These are phyloP conservation scores for Stachybotrys chartarum DNA, from an alignment of 2,329 filamentous ascomycete species.

Conservation along the genomic window DNA sequence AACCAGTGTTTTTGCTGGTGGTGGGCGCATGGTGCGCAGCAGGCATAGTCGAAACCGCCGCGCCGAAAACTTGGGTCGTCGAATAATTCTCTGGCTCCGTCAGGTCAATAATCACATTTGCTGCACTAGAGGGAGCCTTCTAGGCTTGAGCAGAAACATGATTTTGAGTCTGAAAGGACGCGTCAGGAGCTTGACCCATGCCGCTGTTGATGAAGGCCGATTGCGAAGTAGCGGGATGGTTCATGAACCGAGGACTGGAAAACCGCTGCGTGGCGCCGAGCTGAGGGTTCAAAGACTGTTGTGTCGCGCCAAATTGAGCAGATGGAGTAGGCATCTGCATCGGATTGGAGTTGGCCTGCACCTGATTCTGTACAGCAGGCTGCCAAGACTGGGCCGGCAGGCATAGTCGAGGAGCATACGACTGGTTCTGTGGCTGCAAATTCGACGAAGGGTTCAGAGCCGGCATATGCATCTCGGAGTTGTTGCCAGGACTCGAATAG, in stretches of 20 bases:
- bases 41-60: not conserved
- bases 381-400: not conserved
- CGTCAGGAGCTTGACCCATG: not conserved
- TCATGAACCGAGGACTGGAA: not conserved
- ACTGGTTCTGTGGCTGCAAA: not conserved
- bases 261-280: not conserved
- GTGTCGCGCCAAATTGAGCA: no score
- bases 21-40: no score
- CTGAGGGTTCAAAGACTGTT: not conserved
- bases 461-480: not conserved
- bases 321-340: no score
- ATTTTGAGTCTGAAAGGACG: not conserved
- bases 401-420: not conserved
- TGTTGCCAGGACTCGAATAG: not conserved
- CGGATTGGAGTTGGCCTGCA: not conserved
- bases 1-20: no score
- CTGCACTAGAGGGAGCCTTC: not conserved
- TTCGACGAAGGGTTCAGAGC: no score
- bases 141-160: not conserved
- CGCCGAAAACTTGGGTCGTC: not conserved
- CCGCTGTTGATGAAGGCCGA: not conserved
- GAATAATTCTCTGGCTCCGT: not conserved
- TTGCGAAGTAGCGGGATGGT: not conserved
- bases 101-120: not conserved
- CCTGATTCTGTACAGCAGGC: not conserved